Evolutionary conservation across 1,139 yeast genomes (phyloP), one percentile per base, ranked within the genome.

Genomic region (Meyerozyma athensensis): DNA sequence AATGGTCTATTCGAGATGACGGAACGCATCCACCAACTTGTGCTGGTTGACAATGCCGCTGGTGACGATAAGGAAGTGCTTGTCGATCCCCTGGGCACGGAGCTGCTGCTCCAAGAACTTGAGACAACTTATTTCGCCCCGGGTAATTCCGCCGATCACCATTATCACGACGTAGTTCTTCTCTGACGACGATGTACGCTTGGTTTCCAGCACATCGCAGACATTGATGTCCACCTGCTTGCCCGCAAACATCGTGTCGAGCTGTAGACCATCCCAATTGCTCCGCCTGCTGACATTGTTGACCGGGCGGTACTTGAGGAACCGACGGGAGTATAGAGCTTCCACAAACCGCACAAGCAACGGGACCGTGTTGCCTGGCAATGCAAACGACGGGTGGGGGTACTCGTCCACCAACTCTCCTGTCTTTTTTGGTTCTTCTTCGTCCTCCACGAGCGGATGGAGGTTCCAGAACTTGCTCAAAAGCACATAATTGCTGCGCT

Each of bases 111-210:
- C 76, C 21, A 83, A 61, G 40, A 70, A 71, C 48, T 81, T 66
- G 39, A 86, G 65, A 14, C 87, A 79, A 9, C 86, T 72, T 9
- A 86, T 63, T 54, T 86, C 96, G 10, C 87, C 74, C 52, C 83
- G 74, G 0, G 95, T 84, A n/a, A 86, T 64, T 0, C 96, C 96
- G 7, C 96, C 96, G 30, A 86, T 56, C 39, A 75, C 52, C 21
- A 68, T 68, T 4, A 77, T 61, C 21, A 84, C 61, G 24, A 82
- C 70, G 36, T 74, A 75, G 52, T 68, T 66, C 46, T 54, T 45
- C n/a, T 13, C 14, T 5, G 8, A 2, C 13, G 20, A 10, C 7
- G 33, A 39, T 39, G 21, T 40, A 40, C 22, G 45, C 45, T 18
- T 50, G 43, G 12, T 45, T 37, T 62, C 64, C 53, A 55, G 60